Conservation (phyloP, 345 rosid species). For the Moricandia moricandioides region DNA sequence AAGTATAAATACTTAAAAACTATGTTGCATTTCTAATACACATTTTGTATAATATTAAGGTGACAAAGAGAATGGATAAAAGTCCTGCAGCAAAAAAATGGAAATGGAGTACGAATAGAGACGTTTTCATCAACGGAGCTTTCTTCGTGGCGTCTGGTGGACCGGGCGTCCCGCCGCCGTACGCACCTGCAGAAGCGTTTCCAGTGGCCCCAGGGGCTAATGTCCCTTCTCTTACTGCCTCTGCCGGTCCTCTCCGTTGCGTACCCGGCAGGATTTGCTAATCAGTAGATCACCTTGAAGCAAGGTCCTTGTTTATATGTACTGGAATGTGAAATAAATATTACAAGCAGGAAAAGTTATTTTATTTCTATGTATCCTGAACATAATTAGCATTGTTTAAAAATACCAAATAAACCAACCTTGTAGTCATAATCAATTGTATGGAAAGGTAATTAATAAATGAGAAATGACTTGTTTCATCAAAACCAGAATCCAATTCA, state of each 20-base stretch:
- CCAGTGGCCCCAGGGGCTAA: constrained; percentile 50
- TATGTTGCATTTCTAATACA: background rate
- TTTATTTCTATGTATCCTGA: background rate
- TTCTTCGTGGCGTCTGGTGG: constrained; percentile 70
- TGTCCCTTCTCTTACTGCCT: constrained; percentile 61
- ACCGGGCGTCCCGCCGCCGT: constrained; percentile 49
- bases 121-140: constrained; percentile 71
- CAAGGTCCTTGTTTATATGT: background rate
- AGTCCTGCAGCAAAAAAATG: constrained; percentile 42
- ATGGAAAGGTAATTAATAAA: background rate
- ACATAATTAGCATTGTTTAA: background rate
- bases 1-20: background rate
- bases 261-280: constrained; percentile 42
- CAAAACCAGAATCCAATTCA: background rate
- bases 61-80: constrained; percentile 55
- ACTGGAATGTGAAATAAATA: background rate
- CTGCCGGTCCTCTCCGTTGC: constrained; percentile 68
- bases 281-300: background rate
- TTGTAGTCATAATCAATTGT: background rate
- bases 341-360: background rate
- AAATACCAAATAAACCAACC: background rate
- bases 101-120: constrained; percentile 75
- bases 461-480: background rate
- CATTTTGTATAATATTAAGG: constrained; percentile 31
- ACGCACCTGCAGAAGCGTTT: constrained; percentile 46